Evolutionary conservation across 768 basidiomycete genomes (phyloP).

Genomic region (Suillus fuscotomentosus): DNA sequence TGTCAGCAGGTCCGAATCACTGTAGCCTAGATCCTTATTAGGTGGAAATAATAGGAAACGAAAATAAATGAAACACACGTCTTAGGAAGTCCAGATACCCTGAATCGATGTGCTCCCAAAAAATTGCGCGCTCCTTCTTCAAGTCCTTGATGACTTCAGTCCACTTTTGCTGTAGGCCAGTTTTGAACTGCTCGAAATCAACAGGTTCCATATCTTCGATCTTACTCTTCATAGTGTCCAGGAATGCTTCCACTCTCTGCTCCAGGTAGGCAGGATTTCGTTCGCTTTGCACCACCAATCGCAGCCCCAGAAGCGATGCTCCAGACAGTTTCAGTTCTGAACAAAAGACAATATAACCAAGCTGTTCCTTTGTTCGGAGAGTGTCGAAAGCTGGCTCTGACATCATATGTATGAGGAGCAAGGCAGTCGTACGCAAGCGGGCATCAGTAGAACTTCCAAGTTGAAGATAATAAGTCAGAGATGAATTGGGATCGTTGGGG

Average conservation of each 20-base stretch:
- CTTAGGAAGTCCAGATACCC: conserved; percentile 87
- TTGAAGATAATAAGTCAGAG: conserved; percentile 82
- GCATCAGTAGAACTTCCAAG: conserved; percentile 69
- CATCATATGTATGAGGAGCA: conserved; percentile 80
- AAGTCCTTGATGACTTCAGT: conserved; percentile 88
- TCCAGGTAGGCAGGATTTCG: conserved; percentile 78
- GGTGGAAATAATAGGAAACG: neutral
- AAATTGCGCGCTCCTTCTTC: conserved; percentile 70
- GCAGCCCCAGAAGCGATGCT: conserved; percentile 70
- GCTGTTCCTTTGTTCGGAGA: conserved; percentile 90
- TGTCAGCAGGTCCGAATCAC: conserved; percentile 67
- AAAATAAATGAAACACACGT: conserved; percentile 48
- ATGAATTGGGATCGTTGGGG: conserved; percentile 82
- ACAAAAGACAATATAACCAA: conserved; percentile 88
- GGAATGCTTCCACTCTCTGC: conserved; percentile 83
- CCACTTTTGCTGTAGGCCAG: conserved; percentile 76
- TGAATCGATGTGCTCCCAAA: conserved; percentile 67
- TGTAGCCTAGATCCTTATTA: conserved; percentile 47
- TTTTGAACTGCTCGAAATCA: conserved; percentile 78
- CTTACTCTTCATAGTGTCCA: conserved; percentile 66
- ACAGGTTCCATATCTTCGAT: conserved; percentile 68
- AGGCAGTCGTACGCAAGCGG: conserved; percentile 59
- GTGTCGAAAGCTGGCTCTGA: conserved; percentile 91
- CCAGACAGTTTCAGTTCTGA: conserved; percentile 56
- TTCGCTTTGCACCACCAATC: conserved; percentile 89